Conservation (phyloP, 1,284 basidiomycete genomes). For the Inonotus hispidus region DNA sequence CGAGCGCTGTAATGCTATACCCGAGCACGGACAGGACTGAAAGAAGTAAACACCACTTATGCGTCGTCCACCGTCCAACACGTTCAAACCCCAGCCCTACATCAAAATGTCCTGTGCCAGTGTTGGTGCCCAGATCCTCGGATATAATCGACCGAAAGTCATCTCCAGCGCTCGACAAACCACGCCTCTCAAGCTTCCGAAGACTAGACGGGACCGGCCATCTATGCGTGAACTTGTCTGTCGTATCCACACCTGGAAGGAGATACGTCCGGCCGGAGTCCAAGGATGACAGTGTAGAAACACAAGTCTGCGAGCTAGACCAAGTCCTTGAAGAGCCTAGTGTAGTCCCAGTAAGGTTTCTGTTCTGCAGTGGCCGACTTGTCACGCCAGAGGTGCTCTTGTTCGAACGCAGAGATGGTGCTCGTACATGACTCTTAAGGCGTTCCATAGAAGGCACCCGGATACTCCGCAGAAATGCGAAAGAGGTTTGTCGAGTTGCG, state of each 20-base stretch:
- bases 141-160: constrained; percentile 21
- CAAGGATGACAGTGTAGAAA: background rate
- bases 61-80: constrained; percentile 43
- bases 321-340: background rate
- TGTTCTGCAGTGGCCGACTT: background rate
- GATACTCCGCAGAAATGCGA: background rate
- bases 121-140: constrained; percentile 11
- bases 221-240: constrained; percentile 46
- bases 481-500: background rate
- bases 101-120: background rate
- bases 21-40: constrained; percentile 46
- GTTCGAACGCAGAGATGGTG: background rate
- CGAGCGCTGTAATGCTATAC: constrained; percentile 43
- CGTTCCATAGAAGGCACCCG: background rate
- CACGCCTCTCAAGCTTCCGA: constrained; percentile 22
- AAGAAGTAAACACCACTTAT: constrained; percentile 52
- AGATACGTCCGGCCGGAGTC: constrained; percentile 13
- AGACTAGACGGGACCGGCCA: constrained; percentile 44
- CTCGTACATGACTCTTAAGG: background rate
- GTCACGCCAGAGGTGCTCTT: background rate
- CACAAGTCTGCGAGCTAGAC: background rate
- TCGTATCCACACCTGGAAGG: constrained; percentile 24
- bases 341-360: background rate
- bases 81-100: constrained; percentile 26
- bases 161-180: constrained; percentile 19